These are phyloP conservation scores for Solanum dulcamara DNA, from an alignment of 257 asterid genomes.

Conservation along the genomic window DNA sequence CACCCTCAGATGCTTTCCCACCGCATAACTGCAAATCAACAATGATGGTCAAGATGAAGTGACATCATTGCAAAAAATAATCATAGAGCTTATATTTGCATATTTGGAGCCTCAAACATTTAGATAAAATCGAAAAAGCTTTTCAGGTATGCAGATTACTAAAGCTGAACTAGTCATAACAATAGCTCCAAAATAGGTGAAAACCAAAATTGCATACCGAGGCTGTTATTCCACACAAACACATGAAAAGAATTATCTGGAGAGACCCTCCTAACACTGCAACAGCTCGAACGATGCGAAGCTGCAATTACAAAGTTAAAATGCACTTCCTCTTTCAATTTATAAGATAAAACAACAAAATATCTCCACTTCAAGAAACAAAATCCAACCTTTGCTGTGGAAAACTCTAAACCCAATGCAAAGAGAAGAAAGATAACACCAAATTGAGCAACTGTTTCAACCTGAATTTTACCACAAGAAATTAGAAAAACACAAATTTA, in stretches of 20 bases:
- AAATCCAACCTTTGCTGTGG: conserved; percentile 61
- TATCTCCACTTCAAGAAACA: background rate
- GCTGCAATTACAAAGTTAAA: conserved; percentile 33
- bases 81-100: background rate
- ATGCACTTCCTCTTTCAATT: background rate
- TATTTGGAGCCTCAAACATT: background rate
- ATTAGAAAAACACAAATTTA: conserved; percentile 3
- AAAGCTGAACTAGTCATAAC: background rate
- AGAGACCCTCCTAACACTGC: conserved; percentile 75
- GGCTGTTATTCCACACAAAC: conserved; percentile 77
- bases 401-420: conserved; percentile 82
- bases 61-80: background rate
- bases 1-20: conserved; percentile 79
- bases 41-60: conserved; percentile 1
- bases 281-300: conserved; percentile 72
- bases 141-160: background rate
- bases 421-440: conserved; percentile 87
- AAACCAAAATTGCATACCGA: conserved; percentile 30
- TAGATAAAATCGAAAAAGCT: background rate
- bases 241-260: conserved; percentile 75
- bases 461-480: conserved; percentile 29
- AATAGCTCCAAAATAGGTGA: background rate
- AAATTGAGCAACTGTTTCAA: conserved; percentile 82
- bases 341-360: background rate
- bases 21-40: conserved; percentile 57